phyloP scores from a whole-genome alignment of 2,329 filamentous ascomycete species.

The Fonsecaea pedrosoi region DNA sequence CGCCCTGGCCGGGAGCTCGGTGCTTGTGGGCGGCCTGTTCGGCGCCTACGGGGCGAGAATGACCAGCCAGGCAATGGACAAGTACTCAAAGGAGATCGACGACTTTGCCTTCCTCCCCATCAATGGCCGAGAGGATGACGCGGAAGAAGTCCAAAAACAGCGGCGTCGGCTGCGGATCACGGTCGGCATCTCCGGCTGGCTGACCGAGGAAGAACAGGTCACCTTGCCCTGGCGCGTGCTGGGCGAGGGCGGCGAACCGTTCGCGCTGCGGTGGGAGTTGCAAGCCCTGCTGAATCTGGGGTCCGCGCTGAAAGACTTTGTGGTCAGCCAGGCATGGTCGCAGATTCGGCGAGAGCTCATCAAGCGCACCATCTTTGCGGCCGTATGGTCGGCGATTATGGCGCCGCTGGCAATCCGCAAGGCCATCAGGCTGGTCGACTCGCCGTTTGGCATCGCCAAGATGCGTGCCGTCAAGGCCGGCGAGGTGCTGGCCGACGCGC shows the following conservation, averaged over 20 bases:
- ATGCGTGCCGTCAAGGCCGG: slow-evolving; percentile 76
- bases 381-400: slow-evolving; percentile 54
- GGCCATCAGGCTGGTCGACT: slow-evolving; percentile 69
- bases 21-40: slow-evolving; percentile 77
- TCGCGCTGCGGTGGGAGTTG: slow-evolving; percentile 77
- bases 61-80: slow-evolving; percentile 77
- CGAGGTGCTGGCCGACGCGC: slow-evolving; percentile 72
- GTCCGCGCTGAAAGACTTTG: slow-evolving; percentile 72
- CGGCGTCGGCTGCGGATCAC: slow-evolving; percentile 70
- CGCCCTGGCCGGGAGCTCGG: slow-evolving; percentile 69
- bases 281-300: slow-evolving; percentile 74
- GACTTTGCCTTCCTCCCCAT: slow-evolving; percentile 80
- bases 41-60: slow-evolving; percentile 79
- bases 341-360: slow-evolving; percentile 72
- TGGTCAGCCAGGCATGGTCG: slow-evolving; percentile 73
- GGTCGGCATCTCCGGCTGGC: slow-evolving; percentile 78
- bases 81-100: slow-evolving; percentile 75
- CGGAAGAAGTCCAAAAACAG: slow-evolving; percentile 34
- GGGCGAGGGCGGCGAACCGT: slow-evolving; percentile 69
- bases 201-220: slow-evolving; percentile 69
- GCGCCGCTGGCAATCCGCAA: slow-evolving; percentile 66
- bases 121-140: slow-evolving; percentile 40
- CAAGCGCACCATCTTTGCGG: slow-evolving; percentile 70
- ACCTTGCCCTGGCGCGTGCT: slow-evolving; percentile 73
- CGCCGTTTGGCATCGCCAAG: slow-evolving; percentile 73